Evolutionary conservation across 2,329 filamentous ascomycete genomes (phyloP), one percentile per base, ranked within the genome.

Genomic region (Fusarium sp.): DNA sequence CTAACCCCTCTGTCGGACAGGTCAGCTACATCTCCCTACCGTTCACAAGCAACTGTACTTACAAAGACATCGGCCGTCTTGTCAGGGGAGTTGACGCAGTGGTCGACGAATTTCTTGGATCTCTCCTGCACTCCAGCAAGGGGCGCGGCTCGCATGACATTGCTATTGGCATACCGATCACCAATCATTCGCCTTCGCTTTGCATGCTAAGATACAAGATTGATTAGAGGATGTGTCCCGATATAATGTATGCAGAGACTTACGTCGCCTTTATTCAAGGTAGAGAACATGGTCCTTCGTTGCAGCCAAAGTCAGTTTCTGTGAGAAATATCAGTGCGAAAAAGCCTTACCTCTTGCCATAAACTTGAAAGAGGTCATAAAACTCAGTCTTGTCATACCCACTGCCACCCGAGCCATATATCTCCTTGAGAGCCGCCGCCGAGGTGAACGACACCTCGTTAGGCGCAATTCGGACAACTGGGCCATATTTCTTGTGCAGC

Each of bases 121-220:
- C 89, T 82, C 66, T 89, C 84, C 56, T 85, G 79, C 51, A 93
- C 89, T 3, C 88, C 90, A 6, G 82, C 77, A 30, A 92, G 77
- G 3, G 89, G 86, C 3, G 81, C 80, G 6, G 84, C 76, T 31
- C 86, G 86, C 79, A 91, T 85, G 52, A 92, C 82, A 73, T 91
- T 92, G 57, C 87, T 89, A 78, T 92, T 92, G 31, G 90, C 88
- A 76, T 93, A 93, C 31, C 89, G 84, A 73, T 92, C 89, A 1
- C 90, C 90, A 46, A 92, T 82, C 50, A 90, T 81, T 30, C 89
- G 84, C 74, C 90, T 91, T 63, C 89, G 85, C 67, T 85, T 87
- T 31, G 87, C 88, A 74, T 93, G 91, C 87, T 91, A 53, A 13
- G 39, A 40, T 30, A 51, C 27, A 40, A 39, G 2, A 28, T 67